Percentiles rank a stretch among this genome's conserved stretches.
phyloP scores from a whole-genome alignment of 495 filamentous ascomycete genomes.

The Penicillium cosmopolitanum region DNA sequence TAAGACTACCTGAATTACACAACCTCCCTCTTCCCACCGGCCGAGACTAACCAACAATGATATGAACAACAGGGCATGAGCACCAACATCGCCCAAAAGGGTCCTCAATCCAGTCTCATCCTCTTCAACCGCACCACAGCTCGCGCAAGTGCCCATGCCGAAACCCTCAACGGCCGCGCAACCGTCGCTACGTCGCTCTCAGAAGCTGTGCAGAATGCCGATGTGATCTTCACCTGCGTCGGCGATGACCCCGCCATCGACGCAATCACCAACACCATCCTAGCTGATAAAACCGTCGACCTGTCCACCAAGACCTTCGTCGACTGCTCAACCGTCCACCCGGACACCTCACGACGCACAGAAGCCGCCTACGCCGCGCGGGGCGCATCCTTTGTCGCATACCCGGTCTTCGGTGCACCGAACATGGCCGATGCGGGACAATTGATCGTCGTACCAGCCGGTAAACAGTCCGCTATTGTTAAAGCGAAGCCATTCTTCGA shows the following conservation, averaged over 20 bases:
- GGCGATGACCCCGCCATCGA: conserved; percentile 78
- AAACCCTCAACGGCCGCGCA: conserved; percentile 59
- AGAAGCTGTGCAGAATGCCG: conserved; percentile 67
- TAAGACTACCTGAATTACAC: conserved; percentile 43
- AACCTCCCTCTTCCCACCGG: conserved; percentile 3
- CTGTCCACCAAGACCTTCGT: conserved; percentile 55
- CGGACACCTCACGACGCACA: conserved; percentile 71
- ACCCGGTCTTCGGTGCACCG: conserved; percentile 82
- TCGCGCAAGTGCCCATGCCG: conserved; percentile 59
- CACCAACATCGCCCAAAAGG: conserved; percentile 81
- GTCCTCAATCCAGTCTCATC: conserved; percentile 65
- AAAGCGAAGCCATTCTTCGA: conserved; percentile 73
- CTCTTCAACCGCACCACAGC: conserved; percentile 78
- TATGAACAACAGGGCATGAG: conserved; percentile 69
- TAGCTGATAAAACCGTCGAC: conserved; percentile 45
- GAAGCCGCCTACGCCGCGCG: conserved; percentile 56
- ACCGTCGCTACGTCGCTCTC: conserved; percentile 61
- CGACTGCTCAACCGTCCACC: conserved; percentile 88
- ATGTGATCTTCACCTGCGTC: conserved; percentile 84
- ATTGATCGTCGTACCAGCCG: conserved; percentile 78
- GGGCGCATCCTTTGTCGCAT: conserved; percentile 75
- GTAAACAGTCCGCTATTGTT: conserved; percentile 60
- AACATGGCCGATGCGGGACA: conserved; percentile 75
- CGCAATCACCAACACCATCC: conserved; percentile 52
- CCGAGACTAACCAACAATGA: conserved; percentile 15